These are phyloP conservation scores for Suillus variegatus DNA, from an alignment of 768 basidiomycete genomes.

Conservation along the genomic window DNA sequence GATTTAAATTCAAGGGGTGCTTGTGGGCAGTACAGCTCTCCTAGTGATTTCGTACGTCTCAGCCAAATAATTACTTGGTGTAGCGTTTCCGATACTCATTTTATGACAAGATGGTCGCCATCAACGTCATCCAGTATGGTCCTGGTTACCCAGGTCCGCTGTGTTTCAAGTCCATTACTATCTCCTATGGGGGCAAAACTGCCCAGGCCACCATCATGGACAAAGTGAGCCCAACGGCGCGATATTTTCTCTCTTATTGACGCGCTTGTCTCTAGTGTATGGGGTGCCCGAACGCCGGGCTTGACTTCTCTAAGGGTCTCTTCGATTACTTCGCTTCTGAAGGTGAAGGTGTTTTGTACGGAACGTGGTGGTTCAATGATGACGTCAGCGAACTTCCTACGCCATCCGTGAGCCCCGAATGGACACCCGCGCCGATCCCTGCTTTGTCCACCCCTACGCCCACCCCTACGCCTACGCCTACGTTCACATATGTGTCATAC, in stretches of 20 bases:
- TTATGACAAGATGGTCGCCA: slow-evolving; percentile 25
- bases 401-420: neutral
- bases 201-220: slow-evolving; percentile 60
- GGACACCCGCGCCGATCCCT: neutral
- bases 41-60: slow-evolving; percentile 42
- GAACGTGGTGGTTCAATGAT: slow-evolving; percentile 57
- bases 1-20: slow-evolving; percentile 44
- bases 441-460: neutral
- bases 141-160: slow-evolving; percentile 59
- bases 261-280: slow-evolving; percentile 48
- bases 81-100: slow-evolving; percentile 47
- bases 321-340: slow-evolving; percentile 57
- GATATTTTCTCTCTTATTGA: neutral
- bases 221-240: slow-evolving; percentile 38
- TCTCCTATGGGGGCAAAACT: slow-evolving; percentile 56
- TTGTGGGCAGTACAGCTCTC: slow-evolving; percentile 44
- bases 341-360: slow-evolving; percentile 54
- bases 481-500: neutral
- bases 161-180: slow-evolving; percentile 65
- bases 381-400: slow-evolving; percentile 24
- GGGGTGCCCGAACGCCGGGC: slow-evolving; percentile 61
- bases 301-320: slow-evolving; percentile 70
- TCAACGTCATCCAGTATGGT: slow-evolving; percentile 49
- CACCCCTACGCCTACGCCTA: neutral
- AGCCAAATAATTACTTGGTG: neutral